Evolutionary conservation across 768 basidiomycete genomes (phyloP).

Genomic region (Trichaptum fuscoviolaceum): DNA sequence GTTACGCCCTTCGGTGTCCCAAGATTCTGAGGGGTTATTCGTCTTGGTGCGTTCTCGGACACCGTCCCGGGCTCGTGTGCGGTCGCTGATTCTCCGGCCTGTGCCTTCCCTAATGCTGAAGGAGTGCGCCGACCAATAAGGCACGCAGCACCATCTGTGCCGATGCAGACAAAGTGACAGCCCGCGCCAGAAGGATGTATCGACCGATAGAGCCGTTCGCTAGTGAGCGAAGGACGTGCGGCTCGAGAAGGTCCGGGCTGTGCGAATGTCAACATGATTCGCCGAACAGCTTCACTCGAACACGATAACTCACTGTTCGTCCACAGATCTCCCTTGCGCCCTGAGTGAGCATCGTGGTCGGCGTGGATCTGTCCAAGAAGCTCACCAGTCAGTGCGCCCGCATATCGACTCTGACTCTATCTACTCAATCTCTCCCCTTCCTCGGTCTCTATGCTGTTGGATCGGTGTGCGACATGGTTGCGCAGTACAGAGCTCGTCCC

Average conservation of each 20-base stretch:
- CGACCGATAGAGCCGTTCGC: conserved; percentile 70
- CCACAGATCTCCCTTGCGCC: conserved; percentile 30
- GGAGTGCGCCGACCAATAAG: conserved; percentile 83
- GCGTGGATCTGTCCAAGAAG: conserved; percentile 12
- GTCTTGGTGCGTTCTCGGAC: conserved; percentile 71
- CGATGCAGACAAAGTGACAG: conserved; percentile 73
- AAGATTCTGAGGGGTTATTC: conserved; percentile 51
- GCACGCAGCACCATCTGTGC: conserved; percentile 77
- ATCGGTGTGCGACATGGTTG: neutral
- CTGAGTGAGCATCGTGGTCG: neutral
- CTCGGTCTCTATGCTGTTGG: neutral
- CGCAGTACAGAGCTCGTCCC: neutral
- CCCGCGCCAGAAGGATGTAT: conserved; percentile 72
- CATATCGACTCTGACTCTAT: conserved; percentile 83
- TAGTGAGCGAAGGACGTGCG: conserved; percentile 85
- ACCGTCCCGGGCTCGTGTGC: conserved; percentile 25
- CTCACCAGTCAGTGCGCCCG: conserved; percentile 86
- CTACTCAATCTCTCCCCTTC: conserved; percentile 32
- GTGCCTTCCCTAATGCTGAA: conserved; percentile 57
- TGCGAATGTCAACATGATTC: conserved; percentile 8
- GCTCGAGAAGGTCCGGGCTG: conserved; percentile 79
- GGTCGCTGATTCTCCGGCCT: conserved; percentile 30
- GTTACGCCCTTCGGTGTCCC: conserved; percentile 52
- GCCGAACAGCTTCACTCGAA: conserved; percentile 14
- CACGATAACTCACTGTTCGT: conserved; percentile 25